A percentile compares a stretch with the other conserved stretches of the same genome.
These are phyloP conservation scores for Pyropia haitanensis DNA, from an alignment of 23 red algal species.

Conservation along the genomic window DNA sequence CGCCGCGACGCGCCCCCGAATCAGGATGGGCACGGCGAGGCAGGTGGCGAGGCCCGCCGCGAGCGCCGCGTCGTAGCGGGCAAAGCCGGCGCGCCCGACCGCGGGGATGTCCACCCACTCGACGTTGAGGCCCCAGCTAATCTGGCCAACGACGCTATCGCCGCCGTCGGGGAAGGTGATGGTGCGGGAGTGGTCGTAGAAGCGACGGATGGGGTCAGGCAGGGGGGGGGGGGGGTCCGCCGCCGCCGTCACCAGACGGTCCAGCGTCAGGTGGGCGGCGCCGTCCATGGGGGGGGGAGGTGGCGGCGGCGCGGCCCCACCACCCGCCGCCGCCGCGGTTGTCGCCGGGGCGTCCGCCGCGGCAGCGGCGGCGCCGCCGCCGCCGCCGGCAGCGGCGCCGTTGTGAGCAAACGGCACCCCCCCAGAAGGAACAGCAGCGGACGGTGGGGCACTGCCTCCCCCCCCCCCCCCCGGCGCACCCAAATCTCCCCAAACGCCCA, in stretches of 20 bases:
- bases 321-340: no score
- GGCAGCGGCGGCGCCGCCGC: no score
- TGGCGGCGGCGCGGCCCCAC: no score
- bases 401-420: no score
- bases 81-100: conserved; percentile 1
- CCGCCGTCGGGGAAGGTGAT: conserved; percentile 19
- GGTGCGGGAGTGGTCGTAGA: conserved; percentile 15
- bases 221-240: conserved; percentile 9
- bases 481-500: conserved; percentile 67
- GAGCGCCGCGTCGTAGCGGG: conserved; percentile 10
- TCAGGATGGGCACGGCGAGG: conserved; percentile 45
- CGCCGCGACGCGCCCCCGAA: conserved; percentile 46
- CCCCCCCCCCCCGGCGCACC: not conserved
- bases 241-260: conserved; percentile 9
- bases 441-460: no score
- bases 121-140: conserved; percentile 23
- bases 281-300: no score
- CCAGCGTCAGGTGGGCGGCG: conserved; percentile 18
- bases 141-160: conserved; percentile 31
- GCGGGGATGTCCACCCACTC: conserved; percentile 19
- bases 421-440: no score
- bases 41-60: conserved; percentile 26
- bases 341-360: no score
- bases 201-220: conserved; percentile 5
- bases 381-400: no score